Conservation (phyloP, 129 eudicot genomes). For the Ambrosia artemisiifolia region DNA sequence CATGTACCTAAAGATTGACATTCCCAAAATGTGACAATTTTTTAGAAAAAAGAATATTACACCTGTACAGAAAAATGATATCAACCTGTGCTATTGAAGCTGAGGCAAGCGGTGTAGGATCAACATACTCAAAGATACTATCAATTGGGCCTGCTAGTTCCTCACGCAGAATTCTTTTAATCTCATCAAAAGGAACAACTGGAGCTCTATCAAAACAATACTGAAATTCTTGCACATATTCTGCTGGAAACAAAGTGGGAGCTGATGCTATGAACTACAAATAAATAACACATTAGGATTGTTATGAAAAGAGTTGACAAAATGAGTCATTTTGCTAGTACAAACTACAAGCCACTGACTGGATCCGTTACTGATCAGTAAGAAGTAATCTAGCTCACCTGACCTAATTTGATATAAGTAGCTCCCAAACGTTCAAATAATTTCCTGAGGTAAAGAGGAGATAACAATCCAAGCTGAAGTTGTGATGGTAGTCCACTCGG, state of each 20-base stretch:
- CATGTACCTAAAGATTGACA: constrained; percentile 72
- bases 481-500: constrained; percentile 55
- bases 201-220: constrained; percentile 94
- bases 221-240: constrained; percentile 92
- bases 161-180: constrained; percentile 63
- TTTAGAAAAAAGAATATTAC: background rate
- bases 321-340: background rate
- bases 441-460: constrained; percentile 86
- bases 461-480: constrained; percentile 82
- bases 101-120: constrained; percentile 94
- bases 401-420: constrained; percentile 94
- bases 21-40: constrained; percentile 3
- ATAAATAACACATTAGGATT: constrained; percentile 16
- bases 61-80: background rate
- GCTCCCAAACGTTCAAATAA: constrained; percentile 96
- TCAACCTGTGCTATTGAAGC: constrained; percentile 97
- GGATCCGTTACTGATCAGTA: background rate
- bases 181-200: constrained; percentile 79
- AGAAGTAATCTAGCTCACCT: constrained; percentile 48
- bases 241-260: constrained; percentile 90
- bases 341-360: background rate
- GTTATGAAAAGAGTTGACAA: background rate
- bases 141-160: constrained; percentile 80
- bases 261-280: constrained; percentile 93
- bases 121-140: constrained; percentile 73